Evolutionary conservation across 805 yeast genomes (phyloP).

Genomic region (Saturnispora hagleri): DNA sequence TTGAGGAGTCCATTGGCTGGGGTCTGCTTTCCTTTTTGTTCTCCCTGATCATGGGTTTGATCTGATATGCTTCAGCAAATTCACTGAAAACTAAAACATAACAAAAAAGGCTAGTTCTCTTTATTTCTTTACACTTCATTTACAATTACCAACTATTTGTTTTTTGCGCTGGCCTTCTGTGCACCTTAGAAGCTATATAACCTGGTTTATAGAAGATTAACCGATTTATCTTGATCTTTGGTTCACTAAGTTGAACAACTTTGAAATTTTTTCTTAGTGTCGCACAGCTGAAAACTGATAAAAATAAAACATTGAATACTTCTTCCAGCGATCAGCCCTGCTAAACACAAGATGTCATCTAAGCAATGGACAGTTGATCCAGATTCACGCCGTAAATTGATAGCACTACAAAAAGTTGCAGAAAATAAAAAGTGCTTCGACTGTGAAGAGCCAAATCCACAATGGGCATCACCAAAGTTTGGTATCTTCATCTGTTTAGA

Average conservation of each 20-base stretch:
- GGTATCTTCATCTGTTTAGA: conserved; percentile 96
- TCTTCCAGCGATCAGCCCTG: background rate
- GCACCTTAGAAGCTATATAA: background rate
- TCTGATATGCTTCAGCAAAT: background rate
- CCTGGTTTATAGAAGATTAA: background rate
- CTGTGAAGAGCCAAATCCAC: conserved; percentile 93
- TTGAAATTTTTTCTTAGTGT: background rate
- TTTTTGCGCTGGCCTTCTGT: background rate
- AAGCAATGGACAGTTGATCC: conserved; percentile 88
- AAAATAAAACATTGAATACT: background rate
- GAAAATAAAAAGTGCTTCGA: conserved; percentile 87
- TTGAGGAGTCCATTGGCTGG: background rate
- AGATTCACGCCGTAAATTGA: conserved; percentile 72
- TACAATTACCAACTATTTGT: background rate
- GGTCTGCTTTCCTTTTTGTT: background rate
- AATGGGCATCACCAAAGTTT: conserved; percentile 98
- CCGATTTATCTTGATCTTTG: too few species aligned
- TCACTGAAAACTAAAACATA: too few species aligned
- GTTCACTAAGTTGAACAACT: background rate
- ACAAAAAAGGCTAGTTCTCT: too few species aligned
- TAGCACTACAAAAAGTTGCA: conserved; percentile 71
- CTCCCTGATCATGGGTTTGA: background rate
- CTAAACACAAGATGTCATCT: conserved; percentile 26
- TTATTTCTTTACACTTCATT: too few species aligned
- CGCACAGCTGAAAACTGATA: background rate